phyloP scores from a whole-genome alignment of 2,329 filamentous ascomycete species.

The Aspergillus ochraceoroseus region DNA sequence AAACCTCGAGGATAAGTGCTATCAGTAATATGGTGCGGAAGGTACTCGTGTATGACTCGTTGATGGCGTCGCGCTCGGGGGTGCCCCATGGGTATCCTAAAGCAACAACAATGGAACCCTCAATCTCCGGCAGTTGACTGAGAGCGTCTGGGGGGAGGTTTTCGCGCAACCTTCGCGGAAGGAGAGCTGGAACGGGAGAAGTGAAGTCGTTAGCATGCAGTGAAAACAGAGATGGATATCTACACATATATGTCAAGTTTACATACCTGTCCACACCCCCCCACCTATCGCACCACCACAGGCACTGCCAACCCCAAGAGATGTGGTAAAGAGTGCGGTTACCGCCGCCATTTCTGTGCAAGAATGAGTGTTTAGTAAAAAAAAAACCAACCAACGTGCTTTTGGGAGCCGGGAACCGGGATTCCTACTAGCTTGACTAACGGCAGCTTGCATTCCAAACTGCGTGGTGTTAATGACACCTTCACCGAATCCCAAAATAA shows the following conservation, averaged over 20 bases:
- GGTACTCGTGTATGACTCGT: background rate
- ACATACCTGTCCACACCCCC: background rate
- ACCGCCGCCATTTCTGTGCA: constrained; percentile 1
- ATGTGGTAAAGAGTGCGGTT: background rate
- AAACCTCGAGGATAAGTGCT: background rate
- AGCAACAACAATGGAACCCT: background rate
- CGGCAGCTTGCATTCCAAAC: background rate
- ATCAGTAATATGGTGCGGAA: background rate
- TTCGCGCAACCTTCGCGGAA: background rate
- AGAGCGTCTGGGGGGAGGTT: background rate
- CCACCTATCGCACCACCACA: background rate
- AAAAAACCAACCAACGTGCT: too few species aligned
- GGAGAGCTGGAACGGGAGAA: background rate
- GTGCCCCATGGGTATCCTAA: background rate
- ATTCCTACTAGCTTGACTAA: background rate
- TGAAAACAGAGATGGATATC: too few species aligned
- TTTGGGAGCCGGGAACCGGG: background rate
- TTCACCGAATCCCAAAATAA: background rate
- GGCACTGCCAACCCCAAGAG: background rate
- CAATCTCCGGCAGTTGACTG: background rate
- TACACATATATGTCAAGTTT: background rate
- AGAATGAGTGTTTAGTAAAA: background rate
- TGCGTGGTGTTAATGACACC: background rate
- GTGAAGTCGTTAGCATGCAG: background rate
- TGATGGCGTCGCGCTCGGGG: background rate